Evolutionary conservation across 257 asterid species (phyloP), one percentile per base, ranked within the genome.

Genomic region (Petunia axillaris): DNA sequence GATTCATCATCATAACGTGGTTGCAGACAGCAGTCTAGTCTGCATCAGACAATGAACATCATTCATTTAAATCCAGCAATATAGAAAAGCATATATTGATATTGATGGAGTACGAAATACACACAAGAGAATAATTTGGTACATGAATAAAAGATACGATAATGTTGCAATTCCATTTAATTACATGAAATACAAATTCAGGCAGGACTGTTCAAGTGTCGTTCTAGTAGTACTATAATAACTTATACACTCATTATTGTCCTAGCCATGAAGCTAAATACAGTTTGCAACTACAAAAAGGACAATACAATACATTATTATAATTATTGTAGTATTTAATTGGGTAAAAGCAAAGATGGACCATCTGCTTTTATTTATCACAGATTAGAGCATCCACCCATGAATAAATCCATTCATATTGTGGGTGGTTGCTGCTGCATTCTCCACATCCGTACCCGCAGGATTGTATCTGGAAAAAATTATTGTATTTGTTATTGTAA

Each of bases 321-420:
- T 25, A 25, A 25, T 25, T 25, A 54, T 54, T 54, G 14, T 54
- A 54, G 8, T 54, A 54, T 14, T 39, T 64, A 36, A 54, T 58
- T 16, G 16, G 35, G 25, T 60, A 46, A 35, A 43, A 77, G 59
- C 43, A 35, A 68, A 71, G 60, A 71, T 48, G 62, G 77, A 71
- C 2, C 44, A 73, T 60, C 35, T 36, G 58, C 13, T 52, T 73
- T 40, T 0, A 73, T 44, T 68, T 7, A 76, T 76, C 16, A 55
- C 1, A 77, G 15, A 65, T 81, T 63, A 81, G 10, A 52, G 82
- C 84, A 84, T 81, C 80, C 81, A 81, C 7, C 87, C 87, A 39
- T 60, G 84, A 52, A 84, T 74, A 78, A 53, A 84, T 68, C 84
- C 87, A 84, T 81, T 81, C 67, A 84, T 66, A 71, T 62, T 70